Conservation (phyloP, 139 green algal genomes). For the Picochlorum sp. region DNA sequence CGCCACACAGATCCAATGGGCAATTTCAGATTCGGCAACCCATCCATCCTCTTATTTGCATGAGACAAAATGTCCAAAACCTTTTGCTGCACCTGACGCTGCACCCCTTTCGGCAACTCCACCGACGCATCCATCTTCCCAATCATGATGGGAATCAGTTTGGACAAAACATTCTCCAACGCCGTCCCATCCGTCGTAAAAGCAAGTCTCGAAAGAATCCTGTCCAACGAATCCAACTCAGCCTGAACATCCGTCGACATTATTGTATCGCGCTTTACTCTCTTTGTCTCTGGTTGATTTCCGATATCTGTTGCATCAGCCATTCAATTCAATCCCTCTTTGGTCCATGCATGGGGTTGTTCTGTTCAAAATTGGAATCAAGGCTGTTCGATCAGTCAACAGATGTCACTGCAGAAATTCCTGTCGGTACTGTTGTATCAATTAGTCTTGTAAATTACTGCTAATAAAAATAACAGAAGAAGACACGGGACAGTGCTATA, state of each 20-base stretch:
- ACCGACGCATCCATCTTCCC: constrained; percentile 14
- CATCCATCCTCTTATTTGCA: constrained; percentile 81
- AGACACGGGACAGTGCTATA: no score
- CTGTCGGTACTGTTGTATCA: no score
- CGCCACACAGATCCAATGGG: constrained; percentile 56
- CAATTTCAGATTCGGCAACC: constrained; percentile 45
- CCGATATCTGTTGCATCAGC: background rate
- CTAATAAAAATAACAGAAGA: no score
- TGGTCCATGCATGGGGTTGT: background rate
- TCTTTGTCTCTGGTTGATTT: background rate
- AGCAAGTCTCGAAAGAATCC: constrained; percentile 65
- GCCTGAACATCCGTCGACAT: constrained; percentile 17
- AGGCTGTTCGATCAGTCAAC: no score
- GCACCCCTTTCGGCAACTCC: background rate
- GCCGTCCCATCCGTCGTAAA: constrained; percentile 66
- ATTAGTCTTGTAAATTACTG: no score
- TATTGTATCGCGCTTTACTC: background rate
- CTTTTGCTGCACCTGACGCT: constrained; percentile 29
- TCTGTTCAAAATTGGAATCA: no score
- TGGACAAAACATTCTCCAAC: constrained; percentile 65
- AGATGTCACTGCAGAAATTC: no score
- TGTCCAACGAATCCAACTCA: constrained; percentile 65
- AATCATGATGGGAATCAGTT: constrained; percentile 68
- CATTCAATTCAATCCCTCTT: background rate
- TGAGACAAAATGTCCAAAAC: constrained; percentile 83